A percentile compares a stretch with the other conserved stretches of the same genome.
These are phyloP conservation scores for Senna siamea DNA, from an alignment of 306 rosid species.

Conservation along the genomic window DNA sequence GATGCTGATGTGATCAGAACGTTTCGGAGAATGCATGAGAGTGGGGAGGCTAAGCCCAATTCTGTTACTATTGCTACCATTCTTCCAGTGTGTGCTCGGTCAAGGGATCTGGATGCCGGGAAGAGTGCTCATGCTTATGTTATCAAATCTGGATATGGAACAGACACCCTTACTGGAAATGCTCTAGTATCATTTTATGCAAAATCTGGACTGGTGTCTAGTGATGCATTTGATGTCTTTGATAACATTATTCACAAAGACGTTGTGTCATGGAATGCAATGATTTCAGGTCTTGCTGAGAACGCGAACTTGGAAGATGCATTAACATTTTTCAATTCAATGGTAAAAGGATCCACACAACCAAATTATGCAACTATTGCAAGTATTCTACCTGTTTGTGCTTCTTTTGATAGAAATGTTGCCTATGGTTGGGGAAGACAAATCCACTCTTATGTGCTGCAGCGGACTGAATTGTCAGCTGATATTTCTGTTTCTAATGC, in stretches of 20 bases:
- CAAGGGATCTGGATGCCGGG: conserved; percentile 52
- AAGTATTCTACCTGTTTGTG: conserved; percentile 72
- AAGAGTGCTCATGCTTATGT: conserved; percentile 66
- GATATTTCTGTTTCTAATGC: conserved; percentile 76
- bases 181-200: conserved; percentile 82
- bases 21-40: conserved; percentile 59
- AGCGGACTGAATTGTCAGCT: conserved; percentile 53
- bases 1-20: conserved; percentile 59
- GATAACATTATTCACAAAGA: conserved; percentile 61
- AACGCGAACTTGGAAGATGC: conserved; percentile 59
- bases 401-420: conserved; percentile 48
- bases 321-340: conserved; percentile 53
- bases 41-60: conserved; percentile 64
- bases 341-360: conserved; percentile 60
- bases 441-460: conserved; percentile 70
- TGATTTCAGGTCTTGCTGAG: conserved; percentile 77
- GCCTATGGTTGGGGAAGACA: conserved; percentile 66
- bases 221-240: conserved; percentile 68
- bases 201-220: conserved; percentile 60
- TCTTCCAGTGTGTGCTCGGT: conserved; percentile 79
- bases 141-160: conserved; percentile 72
- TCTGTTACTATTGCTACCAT: conserved; percentile 70
- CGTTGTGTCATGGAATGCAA: conserved; percentile 91
- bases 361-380: conserved; percentile 81
- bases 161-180: conserved; percentile 70